These are phyloP conservation scores for Arachnopeziza araneosa DNA, from an alignment of 2,329 filamentous ascomycete genomes.

Conservation along the genomic window DNA sequence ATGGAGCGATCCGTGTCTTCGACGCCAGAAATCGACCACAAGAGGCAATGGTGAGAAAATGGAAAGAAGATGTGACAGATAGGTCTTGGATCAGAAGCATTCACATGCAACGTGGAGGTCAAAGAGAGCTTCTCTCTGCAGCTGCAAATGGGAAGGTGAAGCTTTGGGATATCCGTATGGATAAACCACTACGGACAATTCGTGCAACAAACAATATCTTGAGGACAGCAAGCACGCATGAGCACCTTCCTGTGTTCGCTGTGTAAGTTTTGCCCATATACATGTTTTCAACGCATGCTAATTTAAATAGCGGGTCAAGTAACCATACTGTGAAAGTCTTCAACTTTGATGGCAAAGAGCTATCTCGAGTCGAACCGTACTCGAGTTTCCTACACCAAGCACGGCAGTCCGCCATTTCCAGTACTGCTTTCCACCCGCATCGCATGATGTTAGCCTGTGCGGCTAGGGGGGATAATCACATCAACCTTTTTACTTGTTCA, in stretches of 20 bases:
- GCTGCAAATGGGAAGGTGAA: slow-evolving; percentile 91
- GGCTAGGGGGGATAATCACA: slow-evolving; percentile 78
- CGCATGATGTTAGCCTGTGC: slow-evolving; percentile 85
- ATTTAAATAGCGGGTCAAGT: slow-evolving; percentile 66
- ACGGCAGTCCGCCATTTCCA: slow-evolving; percentile 74
- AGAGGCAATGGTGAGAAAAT: slow-evolving; percentile 91
- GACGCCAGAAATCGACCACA: slow-evolving; percentile 80
- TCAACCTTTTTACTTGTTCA: slow-evolving; percentile 79
- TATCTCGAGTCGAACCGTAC: slow-evolving; percentile 84
- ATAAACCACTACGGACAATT: slow-evolving; percentile 67
- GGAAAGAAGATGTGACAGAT: slow-evolving; percentile 67
- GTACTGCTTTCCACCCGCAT: slow-evolving; percentile 93
- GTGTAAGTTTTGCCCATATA: slow-evolving; percentile 57
- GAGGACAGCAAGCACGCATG: slow-evolving; percentile 84
- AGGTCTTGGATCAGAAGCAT: slow-evolving; percentile 93
- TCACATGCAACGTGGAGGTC: slow-evolving; percentile 92
- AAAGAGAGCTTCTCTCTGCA: slow-evolving; percentile 84
- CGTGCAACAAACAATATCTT: slow-evolving; percentile 71
- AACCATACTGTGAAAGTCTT: slow-evolving; percentile 86
- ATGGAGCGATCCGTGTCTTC: slow-evolving; percentile 90
- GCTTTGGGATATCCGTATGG: slow-evolving; percentile 92
- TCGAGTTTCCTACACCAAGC: slow-evolving; percentile 81
- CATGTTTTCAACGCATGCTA: slow-evolving; percentile 14
- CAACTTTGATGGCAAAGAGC: slow-evolving; percentile 74
- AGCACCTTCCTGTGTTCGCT: slow-evolving; percentile 93